These are phyloP conservation scores for Prunella vulgaris DNA, from an alignment of 257 asterid species.

Conservation along the genomic window DNA sequence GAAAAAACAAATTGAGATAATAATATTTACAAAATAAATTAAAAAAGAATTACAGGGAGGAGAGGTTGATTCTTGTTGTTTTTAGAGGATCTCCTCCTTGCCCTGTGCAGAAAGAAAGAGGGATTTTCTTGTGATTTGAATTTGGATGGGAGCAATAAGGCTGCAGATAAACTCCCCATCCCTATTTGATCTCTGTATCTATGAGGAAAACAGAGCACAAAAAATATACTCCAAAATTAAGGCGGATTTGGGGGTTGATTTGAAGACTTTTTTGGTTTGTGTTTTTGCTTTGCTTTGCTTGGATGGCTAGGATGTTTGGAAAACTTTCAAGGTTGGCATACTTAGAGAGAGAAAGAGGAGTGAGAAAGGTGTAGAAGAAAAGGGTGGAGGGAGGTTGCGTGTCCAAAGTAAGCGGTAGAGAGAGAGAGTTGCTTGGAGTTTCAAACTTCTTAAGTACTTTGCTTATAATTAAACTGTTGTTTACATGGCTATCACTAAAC, in stretches of 20 bases:
- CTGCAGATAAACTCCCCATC: slow-evolving; percentile 56
- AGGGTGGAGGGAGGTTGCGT: slow-evolving; percentile 21
- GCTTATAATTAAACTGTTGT: neutral
- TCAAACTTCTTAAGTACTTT: neutral
- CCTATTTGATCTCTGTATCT: neutral
- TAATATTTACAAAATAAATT: too few relatives aligned
- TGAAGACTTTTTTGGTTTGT: neutral
- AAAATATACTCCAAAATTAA: too few relatives aligned
- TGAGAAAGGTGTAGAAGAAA: neutral
- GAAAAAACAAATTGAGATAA: too few relatives aligned
- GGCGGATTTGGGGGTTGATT: neutral
- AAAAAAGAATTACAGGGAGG: slow-evolving; percentile 45
- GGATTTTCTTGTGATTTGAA: slow-evolving; percentile 27
- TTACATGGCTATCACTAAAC: slow-evolving; percentile 20
- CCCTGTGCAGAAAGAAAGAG: slow-evolving; percentile 30
- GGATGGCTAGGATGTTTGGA: slow-evolving; percentile 21
- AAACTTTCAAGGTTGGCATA: slow-evolving; percentile 20
- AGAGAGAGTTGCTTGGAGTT: slow-evolving; percentile 13
- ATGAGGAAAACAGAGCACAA: too few relatives aligned
- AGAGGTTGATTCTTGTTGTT: slow-evolving; percentile 30
- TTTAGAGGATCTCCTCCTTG: slow-evolving; percentile 29
- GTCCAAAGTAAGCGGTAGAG: neutral
- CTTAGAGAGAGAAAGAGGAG: neutral
- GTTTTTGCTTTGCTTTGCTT: slow-evolving; percentile 13
- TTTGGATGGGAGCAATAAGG: slow-evolving; percentile 43